phyloP scores from a whole-genome alignment of 2,329 filamentous ascomycete species.

The Aureobasidium namibiae region DNA sequence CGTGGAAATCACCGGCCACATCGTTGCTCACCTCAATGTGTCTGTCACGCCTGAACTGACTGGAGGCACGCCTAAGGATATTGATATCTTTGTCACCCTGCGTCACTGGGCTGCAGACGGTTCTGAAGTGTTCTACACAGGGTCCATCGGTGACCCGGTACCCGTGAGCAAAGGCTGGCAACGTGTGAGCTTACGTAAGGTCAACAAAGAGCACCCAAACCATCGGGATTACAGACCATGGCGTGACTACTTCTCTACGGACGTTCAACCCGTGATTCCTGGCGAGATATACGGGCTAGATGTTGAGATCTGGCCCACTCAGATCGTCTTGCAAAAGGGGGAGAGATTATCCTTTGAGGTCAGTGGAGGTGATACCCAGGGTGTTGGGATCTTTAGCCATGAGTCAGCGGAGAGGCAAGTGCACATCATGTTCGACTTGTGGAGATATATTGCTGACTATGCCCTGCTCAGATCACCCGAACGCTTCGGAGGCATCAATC shows the following conservation, averaged over 20 bases:
- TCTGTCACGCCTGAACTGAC: conserved; percentile 37
- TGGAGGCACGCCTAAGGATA: conserved; percentile 34
- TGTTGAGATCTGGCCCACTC: conserved; percentile 54
- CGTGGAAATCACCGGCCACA: conserved; percentile 62
- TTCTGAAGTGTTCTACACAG: conserved; percentile 52
- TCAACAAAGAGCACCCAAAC: conserved; percentile 40
- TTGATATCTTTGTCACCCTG: conserved; percentile 53
- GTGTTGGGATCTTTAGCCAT: not conserved
- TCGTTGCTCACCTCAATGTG: conserved; percentile 56
- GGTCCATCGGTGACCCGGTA: conserved; percentile 52
- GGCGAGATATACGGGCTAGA: conserved; percentile 50
- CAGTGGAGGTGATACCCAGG: not conserved
- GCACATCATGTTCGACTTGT: too few relatives aligned
- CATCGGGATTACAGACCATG: conserved; percentile 46
- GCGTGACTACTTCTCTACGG: conserved; percentile 47
- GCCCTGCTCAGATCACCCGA: not conserved
- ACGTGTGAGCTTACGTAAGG: conserved; percentile 46
- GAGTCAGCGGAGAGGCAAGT: not conserved
- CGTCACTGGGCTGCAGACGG: conserved; percentile 45
- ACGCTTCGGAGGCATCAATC: not conserved
- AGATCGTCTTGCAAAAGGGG: not conserved
- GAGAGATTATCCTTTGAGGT: not conserved
- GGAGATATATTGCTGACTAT: too few relatives aligned
- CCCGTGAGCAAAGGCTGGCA: conserved; percentile 56
- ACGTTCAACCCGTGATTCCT: conserved; percentile 43